Base-by-base conservation (phyloP, 768 basidiomycete species). In the Tricholoma flavovirens region DNA sequence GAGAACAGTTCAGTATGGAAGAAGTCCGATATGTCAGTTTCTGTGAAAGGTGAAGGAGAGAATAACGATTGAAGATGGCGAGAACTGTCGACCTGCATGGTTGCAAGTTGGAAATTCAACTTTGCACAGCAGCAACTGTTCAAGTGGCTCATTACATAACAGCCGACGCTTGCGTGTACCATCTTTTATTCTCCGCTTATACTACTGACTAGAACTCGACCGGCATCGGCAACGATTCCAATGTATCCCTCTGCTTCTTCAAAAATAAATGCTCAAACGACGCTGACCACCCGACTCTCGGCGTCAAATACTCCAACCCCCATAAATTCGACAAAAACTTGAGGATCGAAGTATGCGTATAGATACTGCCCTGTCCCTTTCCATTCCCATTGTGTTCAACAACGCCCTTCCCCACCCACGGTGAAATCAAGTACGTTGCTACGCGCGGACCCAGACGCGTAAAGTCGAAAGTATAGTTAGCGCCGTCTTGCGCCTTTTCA, bases 1-100 rank as follows among this genome's bases (percentile, higher is more conserved):
- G 66, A 66, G 54, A 82, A 77, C 55, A 83, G 75, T 58, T 88
- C 87, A 50, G 84, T 75, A 67, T 88, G 81, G 71, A 88, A 81
- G 61, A 86, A 79, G 64, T 88, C 46, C 30, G 15, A 49, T 8
- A n/a, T 49, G 61, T 81, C 75, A 36, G n/a, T n/a, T n/a, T n/a
- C n/a, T n/a, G 74, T 65, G 54, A 60, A 54, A 50, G 62, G 57
- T 1, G 64, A 49, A 1, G 64, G 51, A 29, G 65, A 61, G 51
- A 67, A 67, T 12, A 62, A 65, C 36, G 65, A 59, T 10, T 56
- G 51, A 14, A 62, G 64, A 48, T 56, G 67, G 42, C 69, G 62
- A 9, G 67, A 64, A 46, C 71, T 73, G 72, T 78, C 76, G 66
- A 77, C 73, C 53, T 73, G 74, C 77, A 78, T 79, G 51, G 54